Percentiles rank a stretch among this genome's conserved stretches.
Evolutionary conservation across 352 stramenopile species (phyloP).

Genomic region (Pythium aristosporum): DNA sequence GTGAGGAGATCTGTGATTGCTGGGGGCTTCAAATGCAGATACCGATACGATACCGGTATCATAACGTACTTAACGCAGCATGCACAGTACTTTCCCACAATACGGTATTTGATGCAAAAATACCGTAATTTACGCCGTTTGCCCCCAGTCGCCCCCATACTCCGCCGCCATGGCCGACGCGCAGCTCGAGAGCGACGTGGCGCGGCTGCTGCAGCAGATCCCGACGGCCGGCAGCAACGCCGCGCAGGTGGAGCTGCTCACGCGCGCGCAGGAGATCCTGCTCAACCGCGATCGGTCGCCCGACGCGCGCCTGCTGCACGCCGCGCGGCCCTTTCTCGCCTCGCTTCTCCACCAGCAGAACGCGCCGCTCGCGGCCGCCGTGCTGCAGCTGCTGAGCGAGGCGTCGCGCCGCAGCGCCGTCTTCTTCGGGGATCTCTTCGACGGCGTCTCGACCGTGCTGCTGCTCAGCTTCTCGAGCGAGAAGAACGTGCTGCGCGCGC

Average conservation of each 20-base stretch:
- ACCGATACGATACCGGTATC: constrained; percentile 1
- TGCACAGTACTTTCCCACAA: background rate
- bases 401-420: constrained; percentile 23
- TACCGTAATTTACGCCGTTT: background rate
- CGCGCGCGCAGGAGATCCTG: constrained; percentile 59
- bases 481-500: constrained; percentile 61
- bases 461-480: constrained; percentile 73
- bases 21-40: constrained; percentile 17
- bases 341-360: constrained; percentile 61
- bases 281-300: constrained; percentile 57
- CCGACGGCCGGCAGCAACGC: constrained; percentile 39
- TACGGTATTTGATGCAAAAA: constrained; percentile 2
- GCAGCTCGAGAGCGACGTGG: constrained; percentile 40
- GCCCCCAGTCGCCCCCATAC: background rate
- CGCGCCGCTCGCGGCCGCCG: constrained; percentile 47
- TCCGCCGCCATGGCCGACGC: constrained; percentile 28
- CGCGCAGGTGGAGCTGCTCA: constrained; percentile 60
- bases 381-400: constrained; percentile 53
- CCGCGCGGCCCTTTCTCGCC: constrained; percentile 41
- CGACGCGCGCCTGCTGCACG: constrained; percentile 38
- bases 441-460: constrained; percentile 53
- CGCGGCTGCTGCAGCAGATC: constrained; percentile 52
- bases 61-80: background rate
- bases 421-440: constrained; percentile 44
- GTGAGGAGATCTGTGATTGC: background rate